phyloP scores from a whole-genome alignment of 768 basidiomycete genomes.

The Mrakia gelida region DNA sequence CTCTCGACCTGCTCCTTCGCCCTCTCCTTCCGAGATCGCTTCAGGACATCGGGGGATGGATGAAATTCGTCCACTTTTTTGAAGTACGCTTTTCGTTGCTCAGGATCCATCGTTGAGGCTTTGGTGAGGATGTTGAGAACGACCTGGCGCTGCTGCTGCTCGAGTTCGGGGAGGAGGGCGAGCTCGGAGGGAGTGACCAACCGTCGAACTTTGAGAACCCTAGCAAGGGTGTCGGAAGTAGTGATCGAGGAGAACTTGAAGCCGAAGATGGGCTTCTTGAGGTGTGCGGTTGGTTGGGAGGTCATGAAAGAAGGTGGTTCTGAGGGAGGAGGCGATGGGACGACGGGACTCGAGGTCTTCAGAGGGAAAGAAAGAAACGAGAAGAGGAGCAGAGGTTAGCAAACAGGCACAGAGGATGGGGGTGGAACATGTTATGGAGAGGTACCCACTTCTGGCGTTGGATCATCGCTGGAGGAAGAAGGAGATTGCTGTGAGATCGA shows the following conservation, averaged over 20 bases:
- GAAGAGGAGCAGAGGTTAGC: too few species aligned
- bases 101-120: not conserved
- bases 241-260: constrained; percentile 40
- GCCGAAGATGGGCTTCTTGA: not conserved
- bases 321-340: not conserved
- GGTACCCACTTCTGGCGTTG: too few species aligned
- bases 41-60: not conserved
- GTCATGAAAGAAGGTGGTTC: not conserved
- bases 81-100: not conserved
- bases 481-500: too few species aligned
- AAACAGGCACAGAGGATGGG: too few species aligned
- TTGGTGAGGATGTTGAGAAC: not conserved
- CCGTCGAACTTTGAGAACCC: not conserved
- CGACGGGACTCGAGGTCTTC: too few species aligned
- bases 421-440: too few species aligned
- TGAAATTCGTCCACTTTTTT: not conserved
- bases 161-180: not conserved
- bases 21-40: not conserved
- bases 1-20: not conserved
- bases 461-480: too few species aligned
- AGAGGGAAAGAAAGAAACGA: too few species aligned
- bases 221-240: constrained; percentile 46
- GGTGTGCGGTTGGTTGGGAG: not conserved
- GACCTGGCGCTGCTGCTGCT: not conserved
- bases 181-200: not conserved